These are phyloP conservation scores for Seminavis robusta DNA, from an alignment of 108 stramenopile genomes.

Conservation along the genomic window DNA sequence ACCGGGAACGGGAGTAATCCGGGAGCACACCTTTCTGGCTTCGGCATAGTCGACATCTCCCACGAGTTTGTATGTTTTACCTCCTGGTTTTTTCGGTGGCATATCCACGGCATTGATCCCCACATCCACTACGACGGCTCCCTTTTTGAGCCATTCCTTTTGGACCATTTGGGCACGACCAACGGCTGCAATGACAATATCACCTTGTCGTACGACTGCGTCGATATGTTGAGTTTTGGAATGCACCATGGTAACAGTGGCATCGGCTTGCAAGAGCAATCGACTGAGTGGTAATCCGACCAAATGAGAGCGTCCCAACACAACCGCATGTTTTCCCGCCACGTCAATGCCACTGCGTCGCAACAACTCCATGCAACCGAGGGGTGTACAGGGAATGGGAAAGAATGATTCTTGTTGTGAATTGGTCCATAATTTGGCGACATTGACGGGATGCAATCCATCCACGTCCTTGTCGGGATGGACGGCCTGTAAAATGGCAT, in stretches of 20 bases:
- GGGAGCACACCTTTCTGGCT: slow-evolving; percentile 59
- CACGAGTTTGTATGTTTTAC: slow-evolving; percentile 87
- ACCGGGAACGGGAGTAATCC: slow-evolving; percentile 98
- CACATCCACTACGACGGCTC: slow-evolving; percentile 97
- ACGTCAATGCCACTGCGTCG: slow-evolving; percentile 79
- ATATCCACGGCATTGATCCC: slow-evolving; percentile 94
- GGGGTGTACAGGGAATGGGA: slow-evolving; percentile 82
- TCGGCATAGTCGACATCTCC: slow-evolving; percentile 92
- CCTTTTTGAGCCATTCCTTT: slow-evolving; percentile 91
- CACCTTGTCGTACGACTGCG: slow-evolving; percentile 70
- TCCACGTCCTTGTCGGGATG: slow-evolving; percentile 93
- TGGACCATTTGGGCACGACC: slow-evolving; percentile 87
- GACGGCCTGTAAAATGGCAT: slow-evolving; percentile 63
- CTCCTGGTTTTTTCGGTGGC: slow-evolving; percentile 20
- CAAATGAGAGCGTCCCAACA: slow-evolving; percentile 89
- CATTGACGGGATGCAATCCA: slow-evolving; percentile 92
- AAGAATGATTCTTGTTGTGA: slow-evolving; percentile 55
- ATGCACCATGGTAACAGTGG: slow-evolving; percentile 96
- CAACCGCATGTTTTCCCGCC: slow-evolving; percentile 92
- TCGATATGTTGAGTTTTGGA: slow-evolving; percentile 78
- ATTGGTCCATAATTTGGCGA: too few relatives aligned
- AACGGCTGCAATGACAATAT: slow-evolving; percentile 96
- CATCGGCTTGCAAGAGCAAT: slow-evolving; percentile 84
- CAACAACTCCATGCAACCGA: slow-evolving; percentile 95
- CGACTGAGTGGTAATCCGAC: slow-evolving; percentile 94